These are phyloP conservation scores for Rhizoclosmatium globosum DNA, from an alignment of 192 early-diverging fungal genomes.

Conservation along the genomic window DNA sequence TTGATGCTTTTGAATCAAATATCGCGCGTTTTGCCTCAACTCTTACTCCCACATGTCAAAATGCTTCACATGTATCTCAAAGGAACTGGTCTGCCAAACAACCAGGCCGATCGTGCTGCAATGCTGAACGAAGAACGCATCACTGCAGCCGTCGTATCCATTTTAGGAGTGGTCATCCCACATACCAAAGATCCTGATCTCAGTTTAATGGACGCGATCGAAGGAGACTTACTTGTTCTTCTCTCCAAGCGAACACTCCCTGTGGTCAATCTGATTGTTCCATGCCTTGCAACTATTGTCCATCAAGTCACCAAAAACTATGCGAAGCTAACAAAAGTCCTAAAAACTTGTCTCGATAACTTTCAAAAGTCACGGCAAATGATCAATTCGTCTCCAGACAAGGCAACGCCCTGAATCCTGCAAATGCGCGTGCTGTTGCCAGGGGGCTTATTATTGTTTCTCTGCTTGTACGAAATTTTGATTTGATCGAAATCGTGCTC, in stretches of 20 bases:
- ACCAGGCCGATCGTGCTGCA: slow-evolving; percentile 41
- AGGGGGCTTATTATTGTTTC: slow-evolving; percentile 80
- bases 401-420: slow-evolving; percentile 21
- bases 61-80: slow-evolving; percentile 48
- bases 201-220: slow-evolving; percentile 61
- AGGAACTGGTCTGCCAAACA: background rate
- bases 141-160: slow-evolving; percentile 30
- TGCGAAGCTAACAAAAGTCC: slow-evolving; percentile 41
- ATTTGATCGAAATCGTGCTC: slow-evolving; percentile 64
- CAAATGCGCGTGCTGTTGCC: slow-evolving; percentile 35
- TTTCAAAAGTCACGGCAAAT: slow-evolving; percentile 32
- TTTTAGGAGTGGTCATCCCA: slow-evolving; percentile 65
- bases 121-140: slow-evolving; percentile 40
- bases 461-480: slow-evolving; percentile 77
- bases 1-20: slow-evolving; percentile 43
- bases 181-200: slow-evolving; percentile 58
- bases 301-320: slow-evolving; percentile 51
- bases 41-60: slow-evolving; percentile 60
- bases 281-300: slow-evolving; percentile 77
- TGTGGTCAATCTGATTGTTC: slow-evolving; percentile 66
- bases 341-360: slow-evolving; percentile 38
- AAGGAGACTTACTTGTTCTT: slow-evolving; percentile 66
- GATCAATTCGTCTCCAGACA: slow-evolving; percentile 12
- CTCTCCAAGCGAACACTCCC: slow-evolving; percentile 65
- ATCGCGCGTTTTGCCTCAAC: slow-evolving; percentile 61